Percentiles rank a stretch among this genome's conserved stretches.
Evolutionary conservation across 306 rosid species (phyloP).

Genomic region (Glycine soja): DNA sequence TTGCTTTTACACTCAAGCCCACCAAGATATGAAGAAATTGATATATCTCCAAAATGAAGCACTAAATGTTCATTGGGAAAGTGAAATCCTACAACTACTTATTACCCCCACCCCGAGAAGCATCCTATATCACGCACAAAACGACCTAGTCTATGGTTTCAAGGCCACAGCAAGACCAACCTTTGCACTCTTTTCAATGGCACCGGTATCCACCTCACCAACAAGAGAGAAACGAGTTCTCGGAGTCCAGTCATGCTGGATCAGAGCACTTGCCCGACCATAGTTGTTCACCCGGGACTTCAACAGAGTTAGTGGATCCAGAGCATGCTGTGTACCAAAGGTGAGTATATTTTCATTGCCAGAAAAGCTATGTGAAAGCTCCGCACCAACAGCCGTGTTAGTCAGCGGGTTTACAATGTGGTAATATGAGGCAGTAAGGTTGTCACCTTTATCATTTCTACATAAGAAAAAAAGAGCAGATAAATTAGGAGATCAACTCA

Average conservation of each 20-base stretch:
- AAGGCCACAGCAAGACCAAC: slow-evolving; percentile 87
- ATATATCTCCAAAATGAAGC: slow-evolving; percentile 50
- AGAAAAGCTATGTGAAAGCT: slow-evolving; percentile 80
- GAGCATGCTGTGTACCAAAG: slow-evolving; percentile 85
- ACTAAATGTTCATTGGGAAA: slow-evolving; percentile 54
- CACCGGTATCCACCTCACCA: slow-evolving; percentile 87
- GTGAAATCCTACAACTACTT: slow-evolving; percentile 49
- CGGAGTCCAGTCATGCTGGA: slow-evolving; percentile 93
- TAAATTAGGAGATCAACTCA: slow-evolving; percentile 21
- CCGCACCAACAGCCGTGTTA: slow-evolving; percentile 92
- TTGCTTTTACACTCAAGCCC: slow-evolving; percentile 70
- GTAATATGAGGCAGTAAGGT: slow-evolving; percentile 81
- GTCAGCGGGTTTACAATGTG: slow-evolving; percentile 81
- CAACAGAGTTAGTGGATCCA: slow-evolving; percentile 81
- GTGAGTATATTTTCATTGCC: slow-evolving; percentile 78
- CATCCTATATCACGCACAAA: slow-evolving; percentile 37
- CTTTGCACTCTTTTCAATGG: slow-evolving; percentile 89
- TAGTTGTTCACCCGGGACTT: slow-evolving; percentile 90
- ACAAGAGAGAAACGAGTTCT: slow-evolving; percentile 79
- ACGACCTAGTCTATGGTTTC: slow-evolving; percentile 64
- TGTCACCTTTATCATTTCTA: slow-evolving; percentile 84
- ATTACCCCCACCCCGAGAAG: slow-evolving; percentile 50
- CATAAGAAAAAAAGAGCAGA: slow-evolving; percentile 24
- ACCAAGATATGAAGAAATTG: slow-evolving; percentile 59
- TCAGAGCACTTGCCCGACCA: slow-evolving; percentile 80